Evolutionary conservation across 495 filamentous ascomycete genomes (phyloP), one percentile per base, ranked within the genome.

Genomic region (Glonium stellatum): DNA sequence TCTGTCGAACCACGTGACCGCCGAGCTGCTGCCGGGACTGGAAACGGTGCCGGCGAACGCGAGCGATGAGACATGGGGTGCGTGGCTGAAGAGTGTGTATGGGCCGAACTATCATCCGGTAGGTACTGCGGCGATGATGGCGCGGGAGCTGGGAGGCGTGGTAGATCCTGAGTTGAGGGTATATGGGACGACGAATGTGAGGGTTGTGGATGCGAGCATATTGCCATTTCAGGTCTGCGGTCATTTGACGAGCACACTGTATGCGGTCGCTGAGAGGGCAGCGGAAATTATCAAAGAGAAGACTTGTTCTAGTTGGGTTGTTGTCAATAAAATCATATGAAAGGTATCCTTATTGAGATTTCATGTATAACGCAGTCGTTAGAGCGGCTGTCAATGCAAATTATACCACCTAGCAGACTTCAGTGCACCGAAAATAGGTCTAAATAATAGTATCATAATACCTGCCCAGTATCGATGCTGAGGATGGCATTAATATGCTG

Each of bases 151-250:
- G 27, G 62, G 62, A 1, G 62, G 62, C n/a, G 62, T 61, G 11
- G 62, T 64, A 12, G 62, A 61, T 50, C 19, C 3, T 5, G 15
- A 58, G 21, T 61, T 37, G 50, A 60, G 22, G 27, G 58, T 64
- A 18, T 61, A 57, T 44, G 62, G 62, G 23, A 54, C 13, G 8
- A 3, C 13, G 21, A 64, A 64, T 57, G 57, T 64, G 25, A 60
- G 62, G 19, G 58, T 64, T 6, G 61, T 59, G 50, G 61, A 63
- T 59, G 61, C 55, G 56, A 58, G 61, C 27, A 42, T 63, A 48
- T 11, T 63, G 15, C 61, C 61, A 36, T 42, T 47, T 55, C 55
- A 59, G 37, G 31, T 56, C 18, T 49, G 55, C 15, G 57, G 55
- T 55, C 61, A 63, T 59, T 55, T 59, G 25, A 59, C 44, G 13